Evolutionary conservation across 352 stramenopile species (phyloP).

Genomic region (Phytophthora foliorum): DNA sequence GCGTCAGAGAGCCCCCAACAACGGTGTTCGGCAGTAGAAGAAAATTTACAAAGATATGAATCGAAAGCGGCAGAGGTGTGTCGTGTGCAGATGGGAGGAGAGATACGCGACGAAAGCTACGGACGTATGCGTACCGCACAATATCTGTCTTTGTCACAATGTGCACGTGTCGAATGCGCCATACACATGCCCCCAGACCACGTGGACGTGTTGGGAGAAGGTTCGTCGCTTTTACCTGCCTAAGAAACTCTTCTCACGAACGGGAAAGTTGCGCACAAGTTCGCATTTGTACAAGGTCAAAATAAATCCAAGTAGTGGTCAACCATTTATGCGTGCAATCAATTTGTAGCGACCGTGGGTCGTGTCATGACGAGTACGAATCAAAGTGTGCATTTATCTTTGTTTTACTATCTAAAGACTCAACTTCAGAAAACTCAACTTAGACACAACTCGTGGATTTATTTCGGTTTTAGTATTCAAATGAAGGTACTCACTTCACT

Average conservation of each 20-base stretch:
- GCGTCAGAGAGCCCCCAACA: background rate
- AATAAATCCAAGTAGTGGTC: no score
- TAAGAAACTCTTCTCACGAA: background rate
- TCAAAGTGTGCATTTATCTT: no score
- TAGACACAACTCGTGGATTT: no score
- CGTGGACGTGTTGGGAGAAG: background rate
- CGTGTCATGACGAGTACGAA: no score
- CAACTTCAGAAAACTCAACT: no score
- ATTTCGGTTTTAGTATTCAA: no score
- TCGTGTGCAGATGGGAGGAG: background rate
- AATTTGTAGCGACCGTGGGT: no score
- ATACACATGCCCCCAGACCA: background rate
- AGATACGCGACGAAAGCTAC: background rate
- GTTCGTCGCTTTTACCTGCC: background rate
- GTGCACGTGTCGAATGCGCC: background rate
- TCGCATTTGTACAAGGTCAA: conserved; percentile 41
- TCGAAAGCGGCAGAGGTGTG: background rate
- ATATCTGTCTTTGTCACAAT: background rate
- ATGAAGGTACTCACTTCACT: no score
- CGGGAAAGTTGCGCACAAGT: background rate
- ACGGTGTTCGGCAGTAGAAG: background rate
- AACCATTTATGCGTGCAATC: no score
- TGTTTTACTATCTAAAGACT: no score
- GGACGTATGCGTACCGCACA: background rate
- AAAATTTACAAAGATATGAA: conserved; percentile 5